Evolutionary conservation across 495 filamentous ascomycete species (phyloP).

Genomic region (Penicillium daleae): DNA sequence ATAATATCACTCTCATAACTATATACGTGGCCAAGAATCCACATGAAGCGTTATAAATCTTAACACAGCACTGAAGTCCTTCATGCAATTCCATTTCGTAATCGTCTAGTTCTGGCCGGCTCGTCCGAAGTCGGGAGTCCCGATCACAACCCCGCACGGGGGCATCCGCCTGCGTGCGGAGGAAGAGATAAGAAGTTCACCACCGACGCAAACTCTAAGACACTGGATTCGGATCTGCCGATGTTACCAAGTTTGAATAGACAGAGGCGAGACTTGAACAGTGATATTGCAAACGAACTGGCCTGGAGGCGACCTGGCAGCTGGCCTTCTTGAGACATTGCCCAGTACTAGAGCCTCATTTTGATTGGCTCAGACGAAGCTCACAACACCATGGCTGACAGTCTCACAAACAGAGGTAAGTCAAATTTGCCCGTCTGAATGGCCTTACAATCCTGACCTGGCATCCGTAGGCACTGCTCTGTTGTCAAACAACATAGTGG

Average conservation of each 20-base stretch:
- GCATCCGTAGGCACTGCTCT: not conserved
- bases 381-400: not conserved
- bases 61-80: not conserved
- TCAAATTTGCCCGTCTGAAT: not conserved
- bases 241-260: not conserved
- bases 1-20: not conserved
- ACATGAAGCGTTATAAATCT: not conserved
- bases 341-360: not conserved
- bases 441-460: not conserved
- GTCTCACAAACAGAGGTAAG: not conserved
- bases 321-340: not conserved
- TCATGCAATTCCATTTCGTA: not conserved
- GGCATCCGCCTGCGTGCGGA: not conserved
- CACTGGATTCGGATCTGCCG: not conserved
- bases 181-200: not conserved
- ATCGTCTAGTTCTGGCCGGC: not conserved
- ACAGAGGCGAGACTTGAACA: not conserved
- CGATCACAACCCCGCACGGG: not conserved
- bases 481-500: not conserved
- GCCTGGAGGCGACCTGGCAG: not conserved
- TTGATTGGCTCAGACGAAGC: not conserved
- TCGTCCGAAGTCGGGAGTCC: not conserved
- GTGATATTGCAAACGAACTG: not conserved
- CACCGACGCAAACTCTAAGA: not conserved
- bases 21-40: not conserved